Percentiles rank a stretch among this genome's conserved stretches.
Evolutionary conservation across 208 protist species (phyloP).

Genomic region (Paratrypanosoma confusum): DNA sequence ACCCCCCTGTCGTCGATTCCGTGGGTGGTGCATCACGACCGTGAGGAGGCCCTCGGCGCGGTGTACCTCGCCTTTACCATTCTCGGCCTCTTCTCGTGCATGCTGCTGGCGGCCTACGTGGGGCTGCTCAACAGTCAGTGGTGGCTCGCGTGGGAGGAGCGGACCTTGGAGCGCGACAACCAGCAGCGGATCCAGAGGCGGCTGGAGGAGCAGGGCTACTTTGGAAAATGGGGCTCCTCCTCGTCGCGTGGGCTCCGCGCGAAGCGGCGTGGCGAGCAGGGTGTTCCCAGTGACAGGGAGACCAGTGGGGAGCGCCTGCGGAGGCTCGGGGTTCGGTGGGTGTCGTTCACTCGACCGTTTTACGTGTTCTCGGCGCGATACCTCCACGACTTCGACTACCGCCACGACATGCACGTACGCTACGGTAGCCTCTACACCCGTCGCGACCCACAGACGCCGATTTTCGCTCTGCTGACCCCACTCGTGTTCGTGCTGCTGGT

Average conservation of each 20-base stretch:
- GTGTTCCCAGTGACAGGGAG: no score
- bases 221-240: neutral
- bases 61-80: slow-evolving; percentile 10
- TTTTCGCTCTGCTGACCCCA: slow-evolving; percentile 9
- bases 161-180: neutral
- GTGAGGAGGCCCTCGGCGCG: slow-evolving; percentile 1
- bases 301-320: slow-evolving; percentile 6
- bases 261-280: slow-evolving; percentile 1
- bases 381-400: slow-evolving; percentile 11
- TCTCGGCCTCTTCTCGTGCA: slow-evolving; percentile 9
- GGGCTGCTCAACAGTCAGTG: slow-evolving; percentile 6
- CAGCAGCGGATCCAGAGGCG: neutral
- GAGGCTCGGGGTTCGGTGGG: slow-evolving; percentile 8
- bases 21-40: neutral
- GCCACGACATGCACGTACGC: slow-evolving; percentile 5
- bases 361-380: slow-evolving; percentile 8
- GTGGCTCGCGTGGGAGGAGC: slow-evolving; percentile 8
- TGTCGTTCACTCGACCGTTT: slow-evolving; percentile 9
- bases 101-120: slow-evolving; percentile 5
- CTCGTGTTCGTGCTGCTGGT: slow-evolving; percentile 13
- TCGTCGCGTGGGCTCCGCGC: neutral
- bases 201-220: neutral
- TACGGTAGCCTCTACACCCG: neutral
- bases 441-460: neutral
- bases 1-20: neutral